Percentiles rank a stretch among this genome's conserved stretches.
These are phyloP conservation scores for Blastosporella zonata DNA, from an alignment of 1,284 basidiomycete genomes.

Conservation along the genomic window DNA sequence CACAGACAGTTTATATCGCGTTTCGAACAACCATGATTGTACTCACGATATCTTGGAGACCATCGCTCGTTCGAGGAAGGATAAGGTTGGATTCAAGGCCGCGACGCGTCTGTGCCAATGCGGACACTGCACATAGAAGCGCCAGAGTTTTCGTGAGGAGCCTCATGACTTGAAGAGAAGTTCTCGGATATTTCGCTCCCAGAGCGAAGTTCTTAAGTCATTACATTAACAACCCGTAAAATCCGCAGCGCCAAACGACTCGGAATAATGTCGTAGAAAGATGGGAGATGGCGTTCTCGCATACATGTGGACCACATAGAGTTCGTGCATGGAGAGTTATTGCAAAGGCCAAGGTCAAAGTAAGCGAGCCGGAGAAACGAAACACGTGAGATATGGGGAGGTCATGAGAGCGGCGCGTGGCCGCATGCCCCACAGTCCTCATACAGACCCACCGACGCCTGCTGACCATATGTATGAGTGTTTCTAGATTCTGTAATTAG, in stretches of 20 bases:
- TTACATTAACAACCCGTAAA: constrained; percentile 2
- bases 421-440: background rate
- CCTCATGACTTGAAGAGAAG: constrained; percentile 15
- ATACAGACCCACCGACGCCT: background rate
- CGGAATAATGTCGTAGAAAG: constrained; percentile 14
- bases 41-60: constrained; percentile 28
- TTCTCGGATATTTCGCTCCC: constrained; percentile 7
- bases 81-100: constrained; percentile 3
- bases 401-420: constrained; percentile 1
- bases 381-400: background rate
- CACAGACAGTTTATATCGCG: background rate
- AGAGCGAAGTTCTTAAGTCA: constrained; percentile 1
- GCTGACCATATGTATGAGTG: background rate
- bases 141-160: constrained; percentile 13
- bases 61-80: constrained; percentile 18
- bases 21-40: background rate
- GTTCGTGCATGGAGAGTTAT: background rate
- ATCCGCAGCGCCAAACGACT: constrained; percentile 4
- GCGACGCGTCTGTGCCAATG: constrained; percentile 13
- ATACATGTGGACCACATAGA: constrained; percentile 4
- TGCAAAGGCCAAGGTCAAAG: background rate
- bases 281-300: background rate
- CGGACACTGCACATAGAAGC: constrained; percentile 14
- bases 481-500: background rate
- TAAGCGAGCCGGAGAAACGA: background rate